Base-by-base conservation (phyloP, 768 basidiomycete species). In the Boletus rex-veris region DNA sequence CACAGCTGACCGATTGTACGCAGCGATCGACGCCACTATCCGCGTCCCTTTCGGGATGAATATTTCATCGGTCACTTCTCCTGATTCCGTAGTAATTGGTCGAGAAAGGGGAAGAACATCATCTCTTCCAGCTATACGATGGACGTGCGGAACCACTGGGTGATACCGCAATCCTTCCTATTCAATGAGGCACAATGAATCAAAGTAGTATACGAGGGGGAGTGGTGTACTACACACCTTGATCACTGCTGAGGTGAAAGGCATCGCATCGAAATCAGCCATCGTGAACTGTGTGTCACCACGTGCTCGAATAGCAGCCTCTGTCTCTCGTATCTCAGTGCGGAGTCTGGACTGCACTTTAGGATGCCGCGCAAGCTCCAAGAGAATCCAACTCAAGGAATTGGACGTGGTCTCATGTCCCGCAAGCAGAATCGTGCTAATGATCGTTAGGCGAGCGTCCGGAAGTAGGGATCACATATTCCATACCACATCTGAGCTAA, bases 391-490 rank as follows among this genome's bases (percentile, higher is more conserved):
- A 50, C 76, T 75, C 30, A 85, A 48, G 2, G 78, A 74, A 36
- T 76, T 81, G 4, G 85, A 77, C 46, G 80, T 83, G 4, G 85
- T 86, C 64, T 85, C 86, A 63, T 87, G 80, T 2, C 77, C 78
- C 38, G 77, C 77, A 11, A 80, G 58, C 11, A 79, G 59, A 11
- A 80, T 75, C 21, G 76, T 78, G 16, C 77, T 79, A n/a, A 11
- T n/a, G 4, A 52, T 21, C 21, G 28, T 49, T 24, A 38, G 37
- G 19, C 2, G 7, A 7, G 8, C 33, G n/a, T 30, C 11, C 1
- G 15, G 16, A 18, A 7, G 16, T 15, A n/a, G 52, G 26, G n/a
- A 18, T 31, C 7, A 30, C 7, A 45, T 10, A 37, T 12, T 40
- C 48, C 65, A 1, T 41, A 67, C 68, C 67, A 37, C 58, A 59